Conservation (phyloP, 495 filamentous ascomycete genomes). For the Penicillium lividum region DNA sequence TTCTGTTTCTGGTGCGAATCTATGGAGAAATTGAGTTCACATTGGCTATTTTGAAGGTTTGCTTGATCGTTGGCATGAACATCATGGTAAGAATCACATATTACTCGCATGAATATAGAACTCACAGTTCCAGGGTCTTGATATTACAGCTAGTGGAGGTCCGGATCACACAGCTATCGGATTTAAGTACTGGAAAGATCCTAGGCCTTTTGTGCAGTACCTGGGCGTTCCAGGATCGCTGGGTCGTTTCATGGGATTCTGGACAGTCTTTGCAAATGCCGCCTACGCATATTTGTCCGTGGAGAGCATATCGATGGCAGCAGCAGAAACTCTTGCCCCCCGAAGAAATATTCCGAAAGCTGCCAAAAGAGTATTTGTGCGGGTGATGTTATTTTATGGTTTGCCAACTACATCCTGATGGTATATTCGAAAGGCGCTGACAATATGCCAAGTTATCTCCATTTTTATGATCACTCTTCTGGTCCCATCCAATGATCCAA, state of each 20-base stretch:
- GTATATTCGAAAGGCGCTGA: too few relatives aligned
- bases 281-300: constrained; percentile 75
- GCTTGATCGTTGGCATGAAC: constrained; percentile 47
- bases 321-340: constrained; percentile 66
- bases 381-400: constrained; percentile 66
- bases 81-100: constrained; percentile 31
- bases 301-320: constrained; percentile 60
- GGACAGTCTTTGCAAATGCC: constrained; percentile 67
- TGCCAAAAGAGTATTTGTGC: constrained; percentile 72
- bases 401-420: constrained; percentile 24
- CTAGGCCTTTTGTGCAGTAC: constrained; percentile 23
- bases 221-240: constrained; percentile 21
- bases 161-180: constrained; percentile 18
- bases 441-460: constrained; percentile 13
- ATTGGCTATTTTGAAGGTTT: constrained; percentile 41
- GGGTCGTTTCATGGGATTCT: constrained; percentile 65
- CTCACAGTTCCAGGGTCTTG: constrained; percentile 23
- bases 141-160: constrained; percentile 39
- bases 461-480: constrained; percentile 56
- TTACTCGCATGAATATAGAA: background rate
- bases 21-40: constrained; percentile 48
- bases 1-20: constrained; percentile 38
- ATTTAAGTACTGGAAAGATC: constrained; percentile 21
- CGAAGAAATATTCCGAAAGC: constrained; percentile 70
- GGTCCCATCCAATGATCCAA: constrained; percentile 53